Evolutionary conservation across 495 filamentous ascomycete species (phyloP).

Genomic region (Mycothermus thermophilus): DNA sequence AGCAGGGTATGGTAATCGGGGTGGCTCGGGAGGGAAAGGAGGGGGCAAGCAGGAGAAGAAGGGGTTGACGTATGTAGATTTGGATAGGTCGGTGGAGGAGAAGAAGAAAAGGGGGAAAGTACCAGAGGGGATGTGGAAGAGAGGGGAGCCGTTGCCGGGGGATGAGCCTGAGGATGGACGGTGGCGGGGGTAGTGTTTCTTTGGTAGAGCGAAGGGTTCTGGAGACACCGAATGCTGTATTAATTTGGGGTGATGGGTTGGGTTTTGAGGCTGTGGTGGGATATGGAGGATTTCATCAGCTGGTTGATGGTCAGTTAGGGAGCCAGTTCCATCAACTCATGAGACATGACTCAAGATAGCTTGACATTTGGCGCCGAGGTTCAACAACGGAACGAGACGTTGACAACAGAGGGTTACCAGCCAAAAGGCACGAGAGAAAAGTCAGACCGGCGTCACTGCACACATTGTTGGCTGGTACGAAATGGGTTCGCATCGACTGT

Average conservation of each 20-base stretch:
- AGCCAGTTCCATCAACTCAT: too few relatives aligned
- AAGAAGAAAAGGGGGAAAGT: too few relatives aligned
- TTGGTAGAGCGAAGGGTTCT: background rate
- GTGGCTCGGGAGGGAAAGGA: slow-evolving; percentile 7
- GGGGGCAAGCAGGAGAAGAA: too few relatives aligned
- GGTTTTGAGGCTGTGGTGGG: too few relatives aligned
- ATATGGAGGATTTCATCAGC: background rate
- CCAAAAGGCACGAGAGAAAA: background rate
- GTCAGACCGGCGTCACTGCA: background rate
- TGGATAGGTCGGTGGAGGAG: too few relatives aligned
- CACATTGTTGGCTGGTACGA: background rate
- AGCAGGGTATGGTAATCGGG: slow-evolving; percentile 3
- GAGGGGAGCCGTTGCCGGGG: slow-evolving; percentile 42
- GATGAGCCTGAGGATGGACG: slow-evolving; percentile 23
- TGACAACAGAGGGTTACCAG: background rate
- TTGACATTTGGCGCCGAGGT: too few relatives aligned
- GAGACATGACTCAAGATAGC: too few relatives aligned
- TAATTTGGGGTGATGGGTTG: too few relatives aligned
- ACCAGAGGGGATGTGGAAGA: slow-evolving; percentile 45
- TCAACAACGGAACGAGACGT: background rate
- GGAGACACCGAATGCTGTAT: background rate
- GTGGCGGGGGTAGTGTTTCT: slow-evolving; percentile 11
- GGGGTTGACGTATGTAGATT: too few relatives aligned
- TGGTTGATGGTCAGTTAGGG: background rate
- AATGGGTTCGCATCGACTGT: background rate